A percentile compares a stretch with the other conserved stretches of the same genome.
Conservation (phyloP, 306 rosid species). For the Medicago lupulina region DNA sequence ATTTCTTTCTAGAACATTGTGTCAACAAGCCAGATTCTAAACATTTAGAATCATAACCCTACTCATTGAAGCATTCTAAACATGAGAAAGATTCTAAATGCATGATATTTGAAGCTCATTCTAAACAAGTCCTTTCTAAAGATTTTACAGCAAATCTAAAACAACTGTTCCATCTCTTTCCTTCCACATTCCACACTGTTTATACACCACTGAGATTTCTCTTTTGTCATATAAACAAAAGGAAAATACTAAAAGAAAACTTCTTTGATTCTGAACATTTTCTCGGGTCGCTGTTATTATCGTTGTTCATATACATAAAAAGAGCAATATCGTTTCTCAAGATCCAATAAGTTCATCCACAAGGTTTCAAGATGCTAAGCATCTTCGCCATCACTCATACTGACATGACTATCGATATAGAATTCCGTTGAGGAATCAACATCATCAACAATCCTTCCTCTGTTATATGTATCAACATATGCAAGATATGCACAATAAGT, state of each 20-base stretch:
- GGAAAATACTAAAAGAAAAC: conserved; percentile 11
- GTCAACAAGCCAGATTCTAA: no score
- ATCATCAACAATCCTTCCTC: conserved; percentile 84
- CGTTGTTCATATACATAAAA: conserved; percentile 34
- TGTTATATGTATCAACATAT: conserved; percentile 32
- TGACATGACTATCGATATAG: conserved; percentile 58
- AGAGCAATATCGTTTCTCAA: conserved; percentile 31
- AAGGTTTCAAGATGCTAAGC: conserved; percentile 47
- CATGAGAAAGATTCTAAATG: no score
- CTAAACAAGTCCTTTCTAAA: conserved; percentile 19
- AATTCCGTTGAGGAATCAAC: conserved; percentile 66
- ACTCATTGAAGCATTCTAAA: no score
- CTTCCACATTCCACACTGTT: not conserved
- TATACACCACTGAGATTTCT: conserved; percentile 25
- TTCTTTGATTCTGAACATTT: conserved; percentile 22
- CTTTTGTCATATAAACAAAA: conserved; percentile 5
- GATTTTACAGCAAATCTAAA: conserved; percentile 14
- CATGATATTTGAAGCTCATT: not conserved
- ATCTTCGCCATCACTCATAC: conserved; percentile 78
- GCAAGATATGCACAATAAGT: conserved; percentile 28
- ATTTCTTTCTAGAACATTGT: no score
- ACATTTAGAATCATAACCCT: no score
- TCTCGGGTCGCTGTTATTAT: conserved; percentile 24
- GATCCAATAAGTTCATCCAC: conserved; percentile 17
- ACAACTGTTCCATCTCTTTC: conserved; percentile 12